phyloP scores from a whole-genome alignment of 345 rosid genomes.

The Gossypium raimondii region DNA sequence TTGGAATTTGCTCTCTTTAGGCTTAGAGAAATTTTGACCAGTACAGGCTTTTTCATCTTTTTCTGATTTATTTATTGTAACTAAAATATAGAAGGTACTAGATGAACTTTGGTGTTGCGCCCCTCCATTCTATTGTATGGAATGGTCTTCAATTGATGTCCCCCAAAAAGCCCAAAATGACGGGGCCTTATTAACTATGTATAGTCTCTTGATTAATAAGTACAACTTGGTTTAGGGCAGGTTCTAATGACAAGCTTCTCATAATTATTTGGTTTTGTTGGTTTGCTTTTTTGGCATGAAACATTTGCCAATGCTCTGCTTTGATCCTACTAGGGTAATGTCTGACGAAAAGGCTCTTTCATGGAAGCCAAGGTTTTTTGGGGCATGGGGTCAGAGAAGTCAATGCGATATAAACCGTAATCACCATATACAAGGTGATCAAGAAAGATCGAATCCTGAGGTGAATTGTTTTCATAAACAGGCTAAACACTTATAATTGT shows the following conservation, averaged over 20 bases:
- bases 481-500: too few species aligned
- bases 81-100: slow-evolving; percentile 21
- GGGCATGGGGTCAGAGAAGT: background rate
- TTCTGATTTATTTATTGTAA: slow-evolving; percentile 18
- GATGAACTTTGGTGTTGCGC: background rate
- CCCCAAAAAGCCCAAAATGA: background rate
- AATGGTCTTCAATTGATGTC: background rate
- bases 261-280: background rate
- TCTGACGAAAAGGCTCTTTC: slow-evolving; percentile 20
- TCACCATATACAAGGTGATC: background rate
- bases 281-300: background rate
- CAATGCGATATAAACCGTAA: background rate
- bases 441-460: too few species aligned
- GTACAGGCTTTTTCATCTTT: slow-evolving; percentile 18
- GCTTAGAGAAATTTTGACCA: slow-evolving; percentile 30
- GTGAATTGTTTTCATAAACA: too few species aligned
- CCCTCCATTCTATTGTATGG: slow-evolving; percentile 2
- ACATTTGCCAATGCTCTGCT: background rate
- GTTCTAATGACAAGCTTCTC: background rate
- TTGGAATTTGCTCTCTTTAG: slow-evolving; percentile 14
- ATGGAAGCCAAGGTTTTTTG: background rate
- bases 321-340: background rate
- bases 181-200: slow-evolving; percentile 16
- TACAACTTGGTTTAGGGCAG: background rate
- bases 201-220: slow-evolving; percentile 16